A percentile compares a stretch with the other conserved stretches of the same genome.
phyloP scores from a whole-genome alignment of 805 yeast genomes.

The Metschnikowia kofuensis region DNA sequence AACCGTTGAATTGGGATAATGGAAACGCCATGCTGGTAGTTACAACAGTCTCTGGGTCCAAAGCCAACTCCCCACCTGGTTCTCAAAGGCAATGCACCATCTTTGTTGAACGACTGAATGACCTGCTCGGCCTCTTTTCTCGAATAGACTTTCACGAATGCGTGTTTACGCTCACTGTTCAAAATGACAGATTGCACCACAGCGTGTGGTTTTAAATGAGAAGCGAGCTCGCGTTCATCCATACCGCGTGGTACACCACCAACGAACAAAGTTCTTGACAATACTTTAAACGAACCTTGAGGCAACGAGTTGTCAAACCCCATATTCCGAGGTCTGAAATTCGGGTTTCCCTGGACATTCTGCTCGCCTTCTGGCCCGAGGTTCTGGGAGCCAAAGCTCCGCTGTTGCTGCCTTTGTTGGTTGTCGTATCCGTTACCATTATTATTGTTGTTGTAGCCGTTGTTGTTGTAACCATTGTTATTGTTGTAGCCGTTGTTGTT shows the following conservation, averaged over 20 bases:
- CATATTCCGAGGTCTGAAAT: constrained; percentile 72
- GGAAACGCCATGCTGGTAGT: constrained; percentile 86
- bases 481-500: constrained; percentile 1
- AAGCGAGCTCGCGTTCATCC: constrained; percentile 70
- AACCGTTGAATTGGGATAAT: constrained; percentile 82
- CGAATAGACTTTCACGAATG: constrained; percentile 91
- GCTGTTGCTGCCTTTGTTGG: constrained; percentile 18
- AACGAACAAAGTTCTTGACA: constrained; percentile 85
- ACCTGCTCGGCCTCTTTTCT: constrained; percentile 89
- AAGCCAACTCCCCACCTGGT: constrained; percentile 99
- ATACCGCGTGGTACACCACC: constrained; percentile 89
- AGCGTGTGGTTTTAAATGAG: constrained; percentile 77
- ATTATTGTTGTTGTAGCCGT: background rate
- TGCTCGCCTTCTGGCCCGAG: constrained; percentile 49
- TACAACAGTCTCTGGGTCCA: constrained; percentile 98
- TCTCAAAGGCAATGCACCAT: constrained; percentile 63
- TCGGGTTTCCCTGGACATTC: constrained; percentile 69
- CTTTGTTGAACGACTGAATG: constrained; percentile 66
- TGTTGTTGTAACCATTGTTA: background rate
- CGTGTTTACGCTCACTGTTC: constrained; percentile 89
- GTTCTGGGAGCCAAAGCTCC: constrained; percentile 13
- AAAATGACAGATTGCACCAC: constrained; percentile 89
- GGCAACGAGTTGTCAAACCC: constrained; percentile 70
- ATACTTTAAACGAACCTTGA: constrained; percentile 75
- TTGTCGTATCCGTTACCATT: background rate